Base-by-base conservation (phyloP, 177 flowering plant species). In the Vitis hybrid region DNA sequence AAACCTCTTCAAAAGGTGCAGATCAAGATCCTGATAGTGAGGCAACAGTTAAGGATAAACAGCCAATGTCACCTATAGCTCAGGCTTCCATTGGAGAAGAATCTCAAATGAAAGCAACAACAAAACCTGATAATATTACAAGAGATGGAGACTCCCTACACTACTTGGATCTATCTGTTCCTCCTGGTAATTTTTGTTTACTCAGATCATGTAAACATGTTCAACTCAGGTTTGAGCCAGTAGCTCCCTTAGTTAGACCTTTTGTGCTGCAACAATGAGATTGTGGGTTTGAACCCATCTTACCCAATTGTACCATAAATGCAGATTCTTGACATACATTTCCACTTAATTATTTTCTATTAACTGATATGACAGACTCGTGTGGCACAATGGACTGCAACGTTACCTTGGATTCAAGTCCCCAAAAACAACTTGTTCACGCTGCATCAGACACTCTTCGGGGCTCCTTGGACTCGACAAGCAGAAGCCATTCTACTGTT, bases 131-230 rank as follows among this genome's bases (percentile, higher is more conserved):
- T 50, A 54, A 49, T 64, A 38, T 62, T 56, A 52, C 60, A 20
- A 64, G 51, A 20, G 38, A 53, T 44, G 61, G 59, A 57, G 73
- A 15, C 17, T 38, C 54, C 20, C 11, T 53, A 58, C 69, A 65
- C 50, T 53, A 28, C 64, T 63, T 72, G 59, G 67, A 78, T 61
- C 75, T 59, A 53, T 50, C 74, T 61, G 66, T 70, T 54, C 71
- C 77, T n/a, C 60, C 74, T 57, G 77, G 79, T 81, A 75, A 50
- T 67, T 17, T 66, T 67, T 73, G 6, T 64, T 38, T 67, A 49
- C 52, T 19, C 56, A 19, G 38, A 44, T 58, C 47, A 12, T 33
- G 31, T 24, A 13, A 4, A 24, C 50, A 20, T 49, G 33, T 11
- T 31, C 9, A 38, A 17, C 1, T 14, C 3, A 2, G 47, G 44